Evolutionary conservation across 2,329 filamentous ascomycete species (phyloP).

Genomic region (Dendrostoma leiphaemia): DNA sequence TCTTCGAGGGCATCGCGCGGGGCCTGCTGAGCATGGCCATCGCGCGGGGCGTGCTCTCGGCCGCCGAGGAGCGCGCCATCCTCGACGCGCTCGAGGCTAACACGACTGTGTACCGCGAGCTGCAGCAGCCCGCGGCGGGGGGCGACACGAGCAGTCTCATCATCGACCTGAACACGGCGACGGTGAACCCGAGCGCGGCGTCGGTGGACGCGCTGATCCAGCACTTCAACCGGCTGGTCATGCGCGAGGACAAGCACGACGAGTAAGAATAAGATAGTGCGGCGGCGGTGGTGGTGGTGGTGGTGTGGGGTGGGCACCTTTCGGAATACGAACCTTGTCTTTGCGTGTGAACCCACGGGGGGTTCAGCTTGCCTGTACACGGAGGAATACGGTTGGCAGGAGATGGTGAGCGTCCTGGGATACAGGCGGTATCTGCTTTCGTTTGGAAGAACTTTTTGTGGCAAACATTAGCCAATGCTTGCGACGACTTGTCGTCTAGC

Average conservation of each 20-base stretch:
- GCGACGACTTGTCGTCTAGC: too few species aligned
- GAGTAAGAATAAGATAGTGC: too few species aligned
- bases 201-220: not conserved
- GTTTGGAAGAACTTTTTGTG: too few species aligned
- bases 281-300: too few species aligned
- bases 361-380: too few species aligned
- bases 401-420: too few species aligned
- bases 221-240: slow-evolving; percentile 1
- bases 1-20: slow-evolving; percentile 24
- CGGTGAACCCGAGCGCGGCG: slow-evolving; percentile 1
- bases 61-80: slow-evolving; percentile 15
- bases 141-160: not conserved
- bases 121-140: not conserved
- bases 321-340: too few species aligned
- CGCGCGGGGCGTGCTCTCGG: slow-evolving; percentile 14
- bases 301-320: too few species aligned
- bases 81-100: not conserved
- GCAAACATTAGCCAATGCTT: too few species aligned
- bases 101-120: not conserved
- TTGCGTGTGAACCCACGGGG: too few species aligned
- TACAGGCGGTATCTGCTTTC: too few species aligned
- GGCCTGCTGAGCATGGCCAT: slow-evolving; percentile 26
- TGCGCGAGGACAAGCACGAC: slow-evolving; percentile 12
- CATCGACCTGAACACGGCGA: slow-evolving; percentile 13
- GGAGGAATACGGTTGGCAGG: too few species aligned